Conservation (phyloP, 345 rosid species). For the Garcia nutans region DNA sequence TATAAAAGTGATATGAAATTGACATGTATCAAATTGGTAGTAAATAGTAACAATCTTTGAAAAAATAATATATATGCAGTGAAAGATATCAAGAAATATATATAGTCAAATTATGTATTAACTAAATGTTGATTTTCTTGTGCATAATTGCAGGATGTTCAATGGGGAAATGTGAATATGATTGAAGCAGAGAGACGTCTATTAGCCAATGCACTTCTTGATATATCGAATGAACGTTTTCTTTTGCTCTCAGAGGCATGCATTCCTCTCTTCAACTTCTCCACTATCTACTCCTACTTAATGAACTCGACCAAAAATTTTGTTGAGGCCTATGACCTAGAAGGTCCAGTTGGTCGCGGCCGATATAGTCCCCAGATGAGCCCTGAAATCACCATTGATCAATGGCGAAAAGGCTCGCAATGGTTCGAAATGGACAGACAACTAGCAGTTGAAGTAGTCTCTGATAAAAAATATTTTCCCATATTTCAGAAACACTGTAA, state of each 20-base stretch:
- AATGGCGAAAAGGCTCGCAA: slow-evolving; percentile 91
- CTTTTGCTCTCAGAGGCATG: slow-evolving; percentile 79
- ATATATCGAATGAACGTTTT: slow-evolving; percentile 64
- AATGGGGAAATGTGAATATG: slow-evolving; percentile 79
- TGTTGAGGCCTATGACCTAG: slow-evolving; percentile 58
- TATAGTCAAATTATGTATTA: no score
- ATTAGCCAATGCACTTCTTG: slow-evolving; percentile 75
- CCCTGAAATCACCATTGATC: slow-evolving; percentile 43
- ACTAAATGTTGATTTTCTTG: not conserved
- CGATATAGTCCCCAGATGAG: slow-evolving; percentile 56
- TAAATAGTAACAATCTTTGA: no score
- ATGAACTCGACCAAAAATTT: slow-evolving; percentile 45
- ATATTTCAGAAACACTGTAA: slow-evolving; percentile 54
- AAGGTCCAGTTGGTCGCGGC: slow-evolving; percentile 59
- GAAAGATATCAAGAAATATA: no score
- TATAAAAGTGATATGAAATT: no score
- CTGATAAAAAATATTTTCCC: slow-evolving; percentile 55
- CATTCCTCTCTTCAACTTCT: slow-evolving; percentile 79
- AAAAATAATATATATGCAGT: no score
- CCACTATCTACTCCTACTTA: slow-evolving; percentile 60
- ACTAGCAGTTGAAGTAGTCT: slow-evolving; percentile 57
- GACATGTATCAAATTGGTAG: no score
- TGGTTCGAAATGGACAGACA: slow-evolving; percentile 75
- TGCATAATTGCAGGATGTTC: slow-evolving; percentile 50
- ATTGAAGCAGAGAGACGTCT: slow-evolving; percentile 83